These are phyloP conservation scores for Phoma sp. DNA, from an alignment of 2,329 filamentous ascomycete species.

Conservation along the genomic window DNA sequence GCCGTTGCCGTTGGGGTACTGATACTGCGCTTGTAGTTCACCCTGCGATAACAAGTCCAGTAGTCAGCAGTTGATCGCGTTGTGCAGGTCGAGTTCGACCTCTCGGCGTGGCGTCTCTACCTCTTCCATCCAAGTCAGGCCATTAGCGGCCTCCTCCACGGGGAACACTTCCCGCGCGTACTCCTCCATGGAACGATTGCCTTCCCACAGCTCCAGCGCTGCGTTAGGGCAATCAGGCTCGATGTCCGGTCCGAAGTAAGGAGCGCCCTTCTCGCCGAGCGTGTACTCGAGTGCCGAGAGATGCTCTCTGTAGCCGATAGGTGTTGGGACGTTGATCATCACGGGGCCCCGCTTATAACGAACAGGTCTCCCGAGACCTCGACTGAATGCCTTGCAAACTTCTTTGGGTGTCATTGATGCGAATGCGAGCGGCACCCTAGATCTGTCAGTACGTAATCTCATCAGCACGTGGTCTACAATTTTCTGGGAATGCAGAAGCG, in stretches of 20 bases:
- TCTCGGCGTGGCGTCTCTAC: slow-evolving; percentile 49
- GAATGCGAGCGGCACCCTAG: slow-evolving; percentile 85
- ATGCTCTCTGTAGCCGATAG: slow-evolving; percentile 86
- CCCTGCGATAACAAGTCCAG: slow-evolving; percentile 37
- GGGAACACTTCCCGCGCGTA: slow-evolving; percentile 95
- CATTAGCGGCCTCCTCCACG: slow-evolving; percentile 92
- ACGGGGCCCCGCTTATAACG: slow-evolving; percentile 81
- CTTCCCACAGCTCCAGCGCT: slow-evolving; percentile 87
- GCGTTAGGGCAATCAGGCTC: slow-evolving; percentile 71
- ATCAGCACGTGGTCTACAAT: slow-evolving; percentile 24
- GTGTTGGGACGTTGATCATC: slow-evolving; percentile 84
- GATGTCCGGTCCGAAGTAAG: slow-evolving; percentile 68
- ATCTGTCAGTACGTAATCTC: slow-evolving; percentile 35
- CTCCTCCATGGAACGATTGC: slow-evolving; percentile 87
- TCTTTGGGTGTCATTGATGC: slow-evolving; percentile 85
- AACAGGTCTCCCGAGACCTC: slow-evolving; percentile 79
- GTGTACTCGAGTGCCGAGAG: slow-evolving; percentile 71
- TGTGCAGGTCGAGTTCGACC: slow-evolving; percentile 44
- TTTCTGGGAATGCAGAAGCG: slow-evolving; percentile 18
- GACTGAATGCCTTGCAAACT: slow-evolving; percentile 80
- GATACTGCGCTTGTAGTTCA: slow-evolving; percentile 28
- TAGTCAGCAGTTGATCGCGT: slow-evolving; percentile 49
- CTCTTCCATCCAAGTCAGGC: slow-evolving; percentile 86
- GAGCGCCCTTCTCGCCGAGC: slow-evolving; percentile 65
- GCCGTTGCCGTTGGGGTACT: slow-evolving; percentile 29